Evolutionary conservation across 192 early-diverging fungal species (phyloP).

Genomic region (Glomus cerebriforme): DNA sequence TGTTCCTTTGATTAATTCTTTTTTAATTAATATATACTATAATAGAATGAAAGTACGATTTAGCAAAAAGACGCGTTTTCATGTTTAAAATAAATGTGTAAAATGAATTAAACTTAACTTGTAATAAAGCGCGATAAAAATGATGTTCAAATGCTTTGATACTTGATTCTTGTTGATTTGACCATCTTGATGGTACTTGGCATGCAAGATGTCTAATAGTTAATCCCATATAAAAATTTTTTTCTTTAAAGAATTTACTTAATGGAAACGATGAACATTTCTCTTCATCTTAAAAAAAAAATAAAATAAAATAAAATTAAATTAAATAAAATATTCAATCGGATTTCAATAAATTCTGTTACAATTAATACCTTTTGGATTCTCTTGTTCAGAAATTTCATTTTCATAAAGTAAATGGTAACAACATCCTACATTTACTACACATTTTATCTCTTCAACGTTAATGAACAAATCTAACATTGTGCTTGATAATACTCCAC

Average conservation of each 20-base stretch:
- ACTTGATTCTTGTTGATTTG: constrained; percentile 50
- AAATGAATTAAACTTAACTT: constrained; percentile 41
- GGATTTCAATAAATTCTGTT: neutral
- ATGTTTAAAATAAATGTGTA: neutral
- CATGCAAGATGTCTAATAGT: constrained; percentile 74
- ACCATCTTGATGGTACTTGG: constrained; percentile 82
- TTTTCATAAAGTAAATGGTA: constrained; percentile 67
- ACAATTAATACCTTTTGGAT: neutral
- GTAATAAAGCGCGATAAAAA: constrained; percentile 76
- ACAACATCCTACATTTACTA: constrained; percentile 82
- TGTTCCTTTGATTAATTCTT: neutral
- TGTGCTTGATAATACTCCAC: constrained; percentile 78
- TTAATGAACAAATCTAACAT: constrained; percentile 68
- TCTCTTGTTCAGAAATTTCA: neutral
- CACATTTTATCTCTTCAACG: constrained; percentile 46
- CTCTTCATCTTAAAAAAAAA: neutral
- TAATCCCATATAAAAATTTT: constrained; percentile 50
- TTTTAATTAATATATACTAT: neutral
- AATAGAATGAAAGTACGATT: neutral
- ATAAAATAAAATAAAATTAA: neutral
- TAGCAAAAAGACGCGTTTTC: neutral
- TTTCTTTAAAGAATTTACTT: constrained; percentile 35
- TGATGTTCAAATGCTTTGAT: constrained; percentile 66
- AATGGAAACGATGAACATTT: constrained; percentile 42
- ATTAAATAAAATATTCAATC: neutral